A percentile compares a stretch with the other conserved stretches of the same genome.
These are phyloP conservation scores for Vaccinium corymbosum DNA, from an alignment of 148 eudicot genomes.

Conservation along the genomic window DNA sequence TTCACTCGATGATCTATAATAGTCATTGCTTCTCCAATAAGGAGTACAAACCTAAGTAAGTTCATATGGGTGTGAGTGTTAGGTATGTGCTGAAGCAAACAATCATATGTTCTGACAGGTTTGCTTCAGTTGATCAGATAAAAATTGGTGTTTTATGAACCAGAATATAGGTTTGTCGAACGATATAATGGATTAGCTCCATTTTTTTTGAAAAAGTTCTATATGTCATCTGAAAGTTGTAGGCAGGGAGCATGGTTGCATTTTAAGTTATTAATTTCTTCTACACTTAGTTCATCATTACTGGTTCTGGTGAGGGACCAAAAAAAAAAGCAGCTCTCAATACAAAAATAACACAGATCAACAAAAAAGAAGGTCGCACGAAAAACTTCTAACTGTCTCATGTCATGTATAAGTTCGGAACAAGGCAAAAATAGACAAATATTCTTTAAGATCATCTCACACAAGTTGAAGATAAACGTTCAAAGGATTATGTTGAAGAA, in stretches of 20 bases:
- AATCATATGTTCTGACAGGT: too few species aligned
- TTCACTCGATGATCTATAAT: too few species aligned
- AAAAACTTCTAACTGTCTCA: background rate
- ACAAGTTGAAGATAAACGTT: conserved; percentile 1
- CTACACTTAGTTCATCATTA: background rate
- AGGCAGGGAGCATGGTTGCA: background rate
- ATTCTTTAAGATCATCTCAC: background rate
- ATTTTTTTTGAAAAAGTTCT: too few species aligned
- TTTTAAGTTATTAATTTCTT: background rate
- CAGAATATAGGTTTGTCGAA: too few species aligned
- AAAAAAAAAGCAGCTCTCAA: background rate
- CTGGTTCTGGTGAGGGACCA: background rate
- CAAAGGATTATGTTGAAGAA: background rate
- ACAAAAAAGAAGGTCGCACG: background rate
- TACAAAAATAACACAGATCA: background rate
- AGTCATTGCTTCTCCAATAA: too few species aligned
- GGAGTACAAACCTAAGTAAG: too few species aligned
- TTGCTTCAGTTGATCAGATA: too few species aligned
- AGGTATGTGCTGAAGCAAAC: too few species aligned
- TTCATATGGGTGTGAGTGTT: too few species aligned
- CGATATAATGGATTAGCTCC: too few species aligned
- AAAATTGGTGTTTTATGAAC: too few species aligned
- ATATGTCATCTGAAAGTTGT: too few species aligned
- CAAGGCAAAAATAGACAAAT: background rate
- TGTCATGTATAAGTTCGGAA: background rate